phyloP scores from a whole-genome alignment of 805 yeast genomes.

The Jamesozyma lodderae region DNA sequence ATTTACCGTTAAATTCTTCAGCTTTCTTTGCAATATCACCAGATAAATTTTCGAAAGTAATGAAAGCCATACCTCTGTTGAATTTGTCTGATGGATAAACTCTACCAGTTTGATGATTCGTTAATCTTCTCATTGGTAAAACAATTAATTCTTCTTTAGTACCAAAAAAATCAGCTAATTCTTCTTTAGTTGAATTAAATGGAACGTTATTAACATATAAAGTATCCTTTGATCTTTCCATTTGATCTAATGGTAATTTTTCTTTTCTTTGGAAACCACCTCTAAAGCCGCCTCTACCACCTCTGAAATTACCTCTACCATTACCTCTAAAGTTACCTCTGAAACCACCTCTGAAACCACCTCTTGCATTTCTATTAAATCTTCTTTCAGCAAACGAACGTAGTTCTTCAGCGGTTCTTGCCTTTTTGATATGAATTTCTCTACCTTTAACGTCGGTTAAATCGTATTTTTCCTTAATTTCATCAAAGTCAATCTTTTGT shows the following conservation, averaged over 20 bases:
- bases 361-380: slow-evolving; percentile 9
- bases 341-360: slow-evolving; percentile 9
- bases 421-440: slow-evolving; percentile 28
- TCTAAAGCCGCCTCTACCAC: slow-evolving; percentile 10
- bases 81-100: slow-evolving; percentile 31
- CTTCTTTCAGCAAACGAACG: slow-evolving; percentile 7
- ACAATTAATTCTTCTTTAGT: slow-evolving; percentile 40
- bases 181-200: slow-evolving; percentile 51
- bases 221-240: slow-evolving; percentile 39
- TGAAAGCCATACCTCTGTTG: slow-evolving; percentile 53
- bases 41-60: slow-evolving; percentile 36
- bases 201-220: slow-evolving; percentile 56
- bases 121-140: slow-evolving; percentile 39
- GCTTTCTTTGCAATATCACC: slow-evolving; percentile 43
- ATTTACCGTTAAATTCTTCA: slow-evolving; percentile 56
- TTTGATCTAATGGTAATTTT: slow-evolving; percentile 31
- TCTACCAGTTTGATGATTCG: slow-evolving; percentile 26
- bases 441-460: slow-evolving; percentile 25
- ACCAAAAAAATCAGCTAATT: slow-evolving; percentile 44
- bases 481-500: slow-evolving; percentile 24
- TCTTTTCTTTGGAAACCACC: slow-evolving; percentile 23
- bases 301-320: slow-evolving; percentile 13
- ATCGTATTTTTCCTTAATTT: slow-evolving; percentile 25
- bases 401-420: slow-evolving; percentile 13
- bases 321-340: slow-evolving; percentile 5